Evolutionary conservation across 2,329 filamentous ascomycete genomes (phyloP), one percentile per base, ranked within the genome.

Genomic region (Fusarium cyanostomum): DNA sequence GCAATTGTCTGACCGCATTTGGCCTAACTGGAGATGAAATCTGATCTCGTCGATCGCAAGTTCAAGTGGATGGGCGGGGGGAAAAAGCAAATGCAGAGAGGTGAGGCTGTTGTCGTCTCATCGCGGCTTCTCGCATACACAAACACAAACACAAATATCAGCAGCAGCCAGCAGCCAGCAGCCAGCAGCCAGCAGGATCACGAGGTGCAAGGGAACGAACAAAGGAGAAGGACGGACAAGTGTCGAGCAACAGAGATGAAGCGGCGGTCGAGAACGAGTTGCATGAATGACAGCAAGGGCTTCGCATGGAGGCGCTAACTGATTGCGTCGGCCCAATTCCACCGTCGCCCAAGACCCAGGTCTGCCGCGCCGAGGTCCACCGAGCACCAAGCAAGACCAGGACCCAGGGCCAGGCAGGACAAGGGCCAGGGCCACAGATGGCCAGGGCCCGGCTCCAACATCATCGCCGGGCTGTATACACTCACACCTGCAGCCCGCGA

Each of bases 241-340:
- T n/a, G n/a, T n/a, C n/a, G n/a, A n/a, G 38, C 33, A 28, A 42
- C 28, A 34, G 26, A 56, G 48, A 52, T 21, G 48, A 43, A 52
- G 48, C 28, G 31, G 56, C 60, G 53, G 53, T 55, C 38, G 37
- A 52, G 24, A 52, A 28, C 46, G 37, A 63, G 45, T 54, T 59
- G 62, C 62, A 65, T 66, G 62, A 66, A 65, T 65, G 52, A 62
- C 52, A 62, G 51, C 61, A 58, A 66, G 35, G 52, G 44, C 48
- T 50, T 50, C 33, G 58, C 57, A 55, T 63, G 41, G 52, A 48
- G 34, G 44, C 35, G 62, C 62, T 63, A 65, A 58, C 62, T 65
- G 21, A 59, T 62, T 63, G 37, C 58, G 62, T 65, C 62, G 57
- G 62, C n/a, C 52, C 48, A 66, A 59, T 65, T 62, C 62, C 62